Base-by-base conservation (phyloP, 2,329 filamentous ascomycete species). In the Zymoseptoria brevis region DNA sequence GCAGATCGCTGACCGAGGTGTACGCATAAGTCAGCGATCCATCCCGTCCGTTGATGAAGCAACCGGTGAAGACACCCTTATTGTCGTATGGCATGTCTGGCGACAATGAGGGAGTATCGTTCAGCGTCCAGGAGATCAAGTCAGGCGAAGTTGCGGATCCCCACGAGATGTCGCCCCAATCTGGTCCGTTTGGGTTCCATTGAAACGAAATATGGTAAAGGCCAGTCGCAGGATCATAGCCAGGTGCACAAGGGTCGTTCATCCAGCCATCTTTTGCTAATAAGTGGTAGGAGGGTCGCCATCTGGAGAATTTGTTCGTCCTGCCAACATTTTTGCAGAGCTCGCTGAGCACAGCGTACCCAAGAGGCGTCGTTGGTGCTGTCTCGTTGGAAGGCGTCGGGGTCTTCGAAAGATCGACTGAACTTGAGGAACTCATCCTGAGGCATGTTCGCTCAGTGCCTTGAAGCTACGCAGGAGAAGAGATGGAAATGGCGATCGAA, bases 151-250 rank as follows among this genome's bases (percentile, higher is more conserved):
- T 72, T 9, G 75, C 70, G 57, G 73, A 68, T 4, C 75, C 74
- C 76, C 76, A 79, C 4, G 72, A 71, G 8, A 77, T 73, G 49
- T 76, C 72, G 8, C 74, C 76, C 73, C 75, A 77, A 41, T 75
- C 72, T 26, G 75, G 73, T 7, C 71, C 71, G 26, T 70, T 68
- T 0, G 75, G 75, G 60, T 77, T 78, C 71, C 75, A 77, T 66
- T 79, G 76, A 54, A 74, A 78, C 19, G 69, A 72, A 1, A 77
- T 19, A 57, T 78, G 76, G 50, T 78, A 78, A 5, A 72, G 62
- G 4, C 69, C 68, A 8, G 74, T 77, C 19, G 58, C 55, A 2
- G 74, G 69, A 53, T 78, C 75, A 57, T 75, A 77, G 19, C 72
- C 72, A 3, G 72, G 70, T 1, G 71, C 76, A 61, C 75, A 77